phyloP scores from a whole-genome alignment of 1,284 basidiomycete species.

The Tylopilus sp. region DNA sequence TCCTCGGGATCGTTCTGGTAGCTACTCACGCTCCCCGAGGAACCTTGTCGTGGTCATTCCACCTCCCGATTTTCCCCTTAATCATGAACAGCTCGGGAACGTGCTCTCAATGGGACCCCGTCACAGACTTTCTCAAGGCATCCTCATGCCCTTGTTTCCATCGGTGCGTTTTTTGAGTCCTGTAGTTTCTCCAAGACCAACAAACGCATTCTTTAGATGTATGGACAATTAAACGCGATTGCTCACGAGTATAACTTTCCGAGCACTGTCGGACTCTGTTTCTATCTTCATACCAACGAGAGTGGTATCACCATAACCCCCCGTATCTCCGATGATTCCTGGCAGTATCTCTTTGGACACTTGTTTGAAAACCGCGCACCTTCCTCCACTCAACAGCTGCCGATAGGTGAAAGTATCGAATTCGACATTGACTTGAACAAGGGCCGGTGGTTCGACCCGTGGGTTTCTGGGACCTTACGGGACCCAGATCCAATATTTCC shows the following conservation, averaged over 20 bases:
- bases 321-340: conserved; percentile 81
- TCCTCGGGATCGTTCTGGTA: conserved; percentile 52
- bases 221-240: conserved; percentile 78
- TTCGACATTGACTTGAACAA: conserved; percentile 80
- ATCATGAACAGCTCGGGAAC: conserved; percentile 70
- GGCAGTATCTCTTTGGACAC: conserved; percentile 77
- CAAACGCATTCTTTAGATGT: conserved; percentile 61
- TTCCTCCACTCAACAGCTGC: conserved; percentile 52
- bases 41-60: conserved; percentile 78
- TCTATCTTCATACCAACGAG: conserved; percentile 75
- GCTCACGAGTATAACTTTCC: conserved; percentile 85
- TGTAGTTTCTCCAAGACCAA: not conserved
- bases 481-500: conserved; percentile 37
- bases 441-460: conserved; percentile 79
- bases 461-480: conserved; percentile 62
- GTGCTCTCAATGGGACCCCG: conserved; percentile 70
- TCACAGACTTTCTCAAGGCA: conserved; percentile 71
- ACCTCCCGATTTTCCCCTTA: conserved; percentile 65
- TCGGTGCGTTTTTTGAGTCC: conserved; percentile 60
- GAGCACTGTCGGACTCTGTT: conserved; percentile 75
- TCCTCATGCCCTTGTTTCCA: conserved; percentile 80
- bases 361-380: conserved; percentile 63
- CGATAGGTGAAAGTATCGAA: conserved; percentile 78
- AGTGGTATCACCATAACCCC: conserved; percentile 67
- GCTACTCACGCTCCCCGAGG: conserved; percentile 57